These are phyloP conservation scores for Didymella exigua DNA, from an alignment of 2,329 filamentous ascomycete species.

Conservation along the genomic window DNA sequence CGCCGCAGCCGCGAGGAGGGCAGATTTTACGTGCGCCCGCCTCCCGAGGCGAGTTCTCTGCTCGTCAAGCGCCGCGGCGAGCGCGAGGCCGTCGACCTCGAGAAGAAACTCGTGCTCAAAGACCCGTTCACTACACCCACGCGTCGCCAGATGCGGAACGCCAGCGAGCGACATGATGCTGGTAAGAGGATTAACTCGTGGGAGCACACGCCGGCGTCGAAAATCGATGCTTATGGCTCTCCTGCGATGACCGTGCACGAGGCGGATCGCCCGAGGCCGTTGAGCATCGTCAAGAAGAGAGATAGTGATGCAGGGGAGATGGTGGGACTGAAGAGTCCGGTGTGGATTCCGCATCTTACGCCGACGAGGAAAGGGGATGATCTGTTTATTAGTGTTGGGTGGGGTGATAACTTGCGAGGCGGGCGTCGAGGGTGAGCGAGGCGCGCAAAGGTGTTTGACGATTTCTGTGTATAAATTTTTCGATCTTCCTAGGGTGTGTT, in stretches of 20 bases:
- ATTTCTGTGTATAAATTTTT: conserved; percentile 6
- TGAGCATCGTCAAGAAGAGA: conserved; percentile 28
- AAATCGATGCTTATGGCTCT: conserved; percentile 22
- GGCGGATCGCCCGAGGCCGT: conserved; percentile 28
- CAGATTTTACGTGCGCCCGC: conserved; percentile 2
- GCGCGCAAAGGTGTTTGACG: background rate
- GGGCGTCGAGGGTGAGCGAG: background rate
- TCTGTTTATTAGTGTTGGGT: conserved; percentile 57
- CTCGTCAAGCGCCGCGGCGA: conserved; percentile 47
- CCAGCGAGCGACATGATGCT: background rate
- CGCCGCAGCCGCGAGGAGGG: conserved; percentile 9
- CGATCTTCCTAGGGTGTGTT: no score
- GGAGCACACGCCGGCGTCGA: conserved; percentile 25
- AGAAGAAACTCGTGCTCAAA: conserved; percentile 25
- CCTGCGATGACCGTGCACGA: conserved; percentile 22
- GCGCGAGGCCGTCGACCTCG: conserved; percentile 43
- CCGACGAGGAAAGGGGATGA: conserved; percentile 71
- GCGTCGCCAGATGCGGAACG: conserved; percentile 21
- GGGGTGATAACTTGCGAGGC: conserved; percentile 9
- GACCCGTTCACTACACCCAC: conserved; percentile 40
- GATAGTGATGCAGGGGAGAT: conserved; percentile 18
- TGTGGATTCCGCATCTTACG: conserved; percentile 69
- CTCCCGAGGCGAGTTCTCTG: conserved; percentile 34
- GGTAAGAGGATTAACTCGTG: conserved; percentile 16
- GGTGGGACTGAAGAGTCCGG: conserved; percentile 51